phyloP scores from a whole-genome alignment of 2,329 filamentous ascomycete genomes.

The Claviceps africana region DNA sequence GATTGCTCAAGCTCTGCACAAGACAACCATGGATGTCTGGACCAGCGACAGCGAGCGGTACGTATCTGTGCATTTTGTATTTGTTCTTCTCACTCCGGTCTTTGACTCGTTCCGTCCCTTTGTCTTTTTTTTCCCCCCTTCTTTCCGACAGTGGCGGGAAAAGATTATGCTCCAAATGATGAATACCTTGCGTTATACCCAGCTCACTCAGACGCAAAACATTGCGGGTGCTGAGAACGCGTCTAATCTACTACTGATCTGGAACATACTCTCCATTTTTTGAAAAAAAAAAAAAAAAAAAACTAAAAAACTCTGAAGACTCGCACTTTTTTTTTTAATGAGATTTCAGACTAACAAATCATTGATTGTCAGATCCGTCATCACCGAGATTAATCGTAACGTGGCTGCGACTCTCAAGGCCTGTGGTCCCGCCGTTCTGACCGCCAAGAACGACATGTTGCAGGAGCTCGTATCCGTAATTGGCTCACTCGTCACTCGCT shows the following conservation, averaged over 20 bases:
- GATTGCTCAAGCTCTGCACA: conserved; percentile 74
- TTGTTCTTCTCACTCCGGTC: not conserved
- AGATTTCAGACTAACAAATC: not conserved
- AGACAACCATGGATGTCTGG: conserved; percentile 74
- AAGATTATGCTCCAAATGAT: conserved; percentile 46
- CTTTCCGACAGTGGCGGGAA: not conserved
- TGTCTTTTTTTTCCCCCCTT: conserved; percentile 4
- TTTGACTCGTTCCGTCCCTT: conserved; percentile 9
- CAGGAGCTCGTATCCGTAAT: conserved; percentile 65
- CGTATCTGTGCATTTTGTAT: conserved; percentile 27
- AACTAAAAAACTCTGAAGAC: not conserved
- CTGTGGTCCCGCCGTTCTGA: conserved; percentile 74
- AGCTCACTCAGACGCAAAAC: conserved; percentile 96
- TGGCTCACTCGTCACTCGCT: conserved; percentile 69
- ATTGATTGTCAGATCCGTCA: conserved; percentile 48
- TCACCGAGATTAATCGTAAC: conserved; percentile 92
- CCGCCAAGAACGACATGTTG: conserved; percentile 52
- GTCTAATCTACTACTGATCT: conserved; percentile 28
- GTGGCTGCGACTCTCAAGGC: conserved; percentile 80
- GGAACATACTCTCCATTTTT: conserved; percentile 7
- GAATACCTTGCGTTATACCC: conserved; percentile 87
- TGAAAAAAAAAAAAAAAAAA: no score
- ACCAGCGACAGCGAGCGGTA: conserved; percentile 87
- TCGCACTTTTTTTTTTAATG: not conserved
- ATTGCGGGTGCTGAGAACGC: conserved; percentile 80